Conservation (phyloP, 805 yeast genomes). For the Candida ortonii region DNA sequence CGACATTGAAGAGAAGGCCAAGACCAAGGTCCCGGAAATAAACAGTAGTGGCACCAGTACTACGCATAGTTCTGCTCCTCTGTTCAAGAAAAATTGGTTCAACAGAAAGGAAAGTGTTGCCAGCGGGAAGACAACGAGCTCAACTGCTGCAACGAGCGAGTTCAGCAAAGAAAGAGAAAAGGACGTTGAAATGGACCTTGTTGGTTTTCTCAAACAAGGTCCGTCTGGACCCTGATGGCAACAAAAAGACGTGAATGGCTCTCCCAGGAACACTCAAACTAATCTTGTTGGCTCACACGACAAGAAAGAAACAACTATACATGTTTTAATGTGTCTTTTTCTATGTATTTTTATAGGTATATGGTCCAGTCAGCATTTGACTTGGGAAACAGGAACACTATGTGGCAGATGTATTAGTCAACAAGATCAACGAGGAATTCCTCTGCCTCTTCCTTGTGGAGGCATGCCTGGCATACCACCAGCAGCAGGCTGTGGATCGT, state of each 20-base stretch:
- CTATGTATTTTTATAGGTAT: no score
- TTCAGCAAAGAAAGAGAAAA: slow-evolving; percentile 10
- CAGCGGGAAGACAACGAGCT: slow-evolving; percentile 16
- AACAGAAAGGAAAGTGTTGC: slow-evolving; percentile 18
- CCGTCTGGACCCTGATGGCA: no score
- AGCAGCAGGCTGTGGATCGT: slow-evolving; percentile 39
- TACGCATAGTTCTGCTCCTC: slow-evolving; percentile 1
- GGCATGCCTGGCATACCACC: no score
- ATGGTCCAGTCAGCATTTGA: no score
- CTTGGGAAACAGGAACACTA: no score
- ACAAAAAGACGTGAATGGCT: no score
- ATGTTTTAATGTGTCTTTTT: not conserved
- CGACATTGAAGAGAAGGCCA: slow-evolving; percentile 10
- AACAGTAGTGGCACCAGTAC: slow-evolving; percentile 2
- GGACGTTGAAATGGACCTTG: slow-evolving; percentile 24
- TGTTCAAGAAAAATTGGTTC: slow-evolving; percentile 11
- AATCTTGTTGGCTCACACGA: no score
- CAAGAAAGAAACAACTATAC: no score
- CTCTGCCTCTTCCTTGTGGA: slow-evolving; percentile 57
- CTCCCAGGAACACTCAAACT: no score
- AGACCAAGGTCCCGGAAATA: not conserved
- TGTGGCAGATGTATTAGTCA: no score
- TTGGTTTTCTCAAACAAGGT: slow-evolving; percentile 22
- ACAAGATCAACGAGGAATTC: slow-evolving; percentile 58
- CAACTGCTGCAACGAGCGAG: slow-evolving; percentile 9